Evolutionary conservation across 177 flowering plant genomes (phyloP).

Genomic region (Tripterygium wilfordii): DNA sequence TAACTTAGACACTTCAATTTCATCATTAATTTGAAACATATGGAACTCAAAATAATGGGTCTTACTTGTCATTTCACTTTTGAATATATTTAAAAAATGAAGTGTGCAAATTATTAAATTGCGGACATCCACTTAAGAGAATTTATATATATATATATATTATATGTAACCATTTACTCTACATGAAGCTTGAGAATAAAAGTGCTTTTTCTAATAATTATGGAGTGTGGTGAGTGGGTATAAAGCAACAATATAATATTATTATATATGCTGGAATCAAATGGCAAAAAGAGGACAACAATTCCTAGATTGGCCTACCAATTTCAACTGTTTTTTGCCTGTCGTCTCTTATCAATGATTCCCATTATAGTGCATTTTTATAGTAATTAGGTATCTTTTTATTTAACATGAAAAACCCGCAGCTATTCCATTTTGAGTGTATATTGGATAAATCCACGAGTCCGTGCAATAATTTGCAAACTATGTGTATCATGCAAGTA

Average conservation of each 20-base stretch:
- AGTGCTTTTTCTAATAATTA: background rate
- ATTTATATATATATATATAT: no score
- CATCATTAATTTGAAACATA: no score
- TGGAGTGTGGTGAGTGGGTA: constrained; percentile 26
- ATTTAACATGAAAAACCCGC: no score
- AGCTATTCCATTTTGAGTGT: no score
- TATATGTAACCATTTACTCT: no score
- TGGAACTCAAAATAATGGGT: background rate
- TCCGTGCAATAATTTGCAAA: no score
- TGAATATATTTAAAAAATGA: no score
- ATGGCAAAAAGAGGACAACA: constrained; percentile 8
- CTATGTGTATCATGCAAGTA: no score
- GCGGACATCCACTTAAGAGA: no score
- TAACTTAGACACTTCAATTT: no score
- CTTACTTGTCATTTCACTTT: background rate
- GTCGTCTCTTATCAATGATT: constrained; percentile 5
- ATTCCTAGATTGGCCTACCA: constrained; percentile 9
- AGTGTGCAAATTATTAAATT: constrained; percentile 2
- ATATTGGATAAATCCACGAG: background rate
- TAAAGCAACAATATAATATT: constrained; percentile 11
- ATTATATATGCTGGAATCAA: constrained; percentile 8
- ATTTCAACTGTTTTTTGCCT: background rate
- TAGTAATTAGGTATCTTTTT: background rate
- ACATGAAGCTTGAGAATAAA: no score
- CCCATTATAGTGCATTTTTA: constrained; percentile 1